Base-by-base conservation (phyloP, 139 green algal genomes). In the Chlorella sp. region DNA sequence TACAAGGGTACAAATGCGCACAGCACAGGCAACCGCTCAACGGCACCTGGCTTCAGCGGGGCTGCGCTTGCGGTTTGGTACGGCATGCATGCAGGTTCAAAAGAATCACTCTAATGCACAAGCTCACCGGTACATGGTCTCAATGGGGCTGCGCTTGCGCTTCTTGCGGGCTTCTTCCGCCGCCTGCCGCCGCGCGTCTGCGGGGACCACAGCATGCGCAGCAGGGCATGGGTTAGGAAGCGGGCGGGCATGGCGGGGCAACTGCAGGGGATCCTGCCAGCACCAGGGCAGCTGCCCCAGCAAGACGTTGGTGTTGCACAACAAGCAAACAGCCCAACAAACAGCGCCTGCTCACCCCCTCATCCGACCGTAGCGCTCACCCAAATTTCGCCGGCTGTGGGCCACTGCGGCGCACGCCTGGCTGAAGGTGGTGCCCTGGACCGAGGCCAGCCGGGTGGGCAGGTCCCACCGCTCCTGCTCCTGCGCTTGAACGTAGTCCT, bases 101-200 rank as follows among this genome's bases (percentile, higher is more conserved):
- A n/a, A n/a, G n/a, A n/a, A 65, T 20, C 56, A 24, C 56, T 65
- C 30, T 20, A 20, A 67, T 85, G 76, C 60, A 73, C 54, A n/a
- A n/a, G 46, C 67, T 87, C 85, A n/a, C 64, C 68, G 64, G 79
- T 84, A 84, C 40, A 87, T 40, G 3, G 44, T 22, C 41, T 87
- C 68, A 19, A 68, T 65, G 62, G 56, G 68, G 28, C 30, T 36
- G n/a, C 32, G 32, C 76, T 51, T n/a, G 26, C n/a, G 64, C 43
- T 60, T 58, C 72, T 78, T 78, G 43, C 13, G 17, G 40, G 44
- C 72, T 32, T 56, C 72, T 60, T 51, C 43, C 46, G 68, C 24
- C 41, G 32, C 22, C 43, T 67, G 68, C 11, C 41, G 32, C 22
- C 34, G 41, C 51, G 17, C 13, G 24, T 62, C 62, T 46, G 34